Percentiles rank a stretch among this genome's conserved stretches.
Evolutionary conservation across 2,329 filamentous ascomycete species (phyloP).

Genomic region (Zymoseptoria passerinii): DNA sequence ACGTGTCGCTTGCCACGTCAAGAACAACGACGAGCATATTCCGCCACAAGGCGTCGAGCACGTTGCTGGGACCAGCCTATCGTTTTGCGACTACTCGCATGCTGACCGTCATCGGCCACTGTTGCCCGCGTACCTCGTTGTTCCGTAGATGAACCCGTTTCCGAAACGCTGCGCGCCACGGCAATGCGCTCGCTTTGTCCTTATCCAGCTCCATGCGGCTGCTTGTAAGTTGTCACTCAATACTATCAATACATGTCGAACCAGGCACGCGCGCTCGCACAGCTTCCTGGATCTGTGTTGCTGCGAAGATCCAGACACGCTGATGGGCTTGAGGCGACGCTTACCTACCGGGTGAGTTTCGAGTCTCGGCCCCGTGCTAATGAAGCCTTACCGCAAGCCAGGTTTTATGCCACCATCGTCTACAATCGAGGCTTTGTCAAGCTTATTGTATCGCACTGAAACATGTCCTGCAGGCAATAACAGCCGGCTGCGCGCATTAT

Average conservation of each 20-base stretch:
- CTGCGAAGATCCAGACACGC: too few species aligned
- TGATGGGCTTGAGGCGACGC: too few species aligned
- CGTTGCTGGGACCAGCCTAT: neutral
- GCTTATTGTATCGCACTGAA: neutral
- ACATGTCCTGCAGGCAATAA: neutral
- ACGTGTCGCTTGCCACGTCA: neutral
- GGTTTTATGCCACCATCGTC: too few species aligned
- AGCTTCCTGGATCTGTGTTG: too few species aligned
- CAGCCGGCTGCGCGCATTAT: neutral
- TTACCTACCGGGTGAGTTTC: neutral
- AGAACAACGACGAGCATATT: neutral
- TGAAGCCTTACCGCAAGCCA: too few species aligned
- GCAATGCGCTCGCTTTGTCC: too few species aligned
- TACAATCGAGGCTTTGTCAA: neutral
- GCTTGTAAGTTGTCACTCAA: too few species aligned
- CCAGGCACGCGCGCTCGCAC: too few species aligned
- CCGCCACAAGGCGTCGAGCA: neutral
- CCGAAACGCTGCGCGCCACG: too few species aligned
- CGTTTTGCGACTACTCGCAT: neutral
- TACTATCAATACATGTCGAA: too few species aligned
- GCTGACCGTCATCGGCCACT: neutral
- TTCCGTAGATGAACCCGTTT: too few species aligned
- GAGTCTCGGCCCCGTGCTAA: neutral
- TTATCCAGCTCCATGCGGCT: too few species aligned
- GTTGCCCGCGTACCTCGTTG: neutral